phyloP scores from a whole-genome alignment of 805 yeast species.

The Candida quercuum region DNA sequence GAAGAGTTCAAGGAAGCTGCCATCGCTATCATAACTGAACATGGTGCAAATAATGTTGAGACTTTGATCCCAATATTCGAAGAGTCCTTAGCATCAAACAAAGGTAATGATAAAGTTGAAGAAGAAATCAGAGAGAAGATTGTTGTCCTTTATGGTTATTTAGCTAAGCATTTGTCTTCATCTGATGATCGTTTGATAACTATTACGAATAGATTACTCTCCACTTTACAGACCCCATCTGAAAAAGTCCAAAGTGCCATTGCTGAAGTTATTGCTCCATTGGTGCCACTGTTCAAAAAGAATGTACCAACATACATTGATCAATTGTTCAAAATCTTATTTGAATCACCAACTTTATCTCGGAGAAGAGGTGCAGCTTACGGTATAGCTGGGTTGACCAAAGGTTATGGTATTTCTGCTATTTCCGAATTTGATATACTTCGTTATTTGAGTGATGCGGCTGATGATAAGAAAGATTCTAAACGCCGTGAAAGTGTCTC shows the following conservation, averaged over 20 bases:
- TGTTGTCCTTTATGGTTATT: conserved; percentile 83
- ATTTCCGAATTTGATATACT: conserved; percentile 73
- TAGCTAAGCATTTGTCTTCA: conserved; percentile 75
- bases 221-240: conserved; percentile 80
- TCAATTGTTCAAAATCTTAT: conserved; percentile 51
- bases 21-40: conserved; percentile 55
- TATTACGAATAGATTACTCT: conserved; percentile 64
- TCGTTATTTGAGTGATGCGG: conserved; percentile 69
- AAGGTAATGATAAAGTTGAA: conserved; percentile 42
- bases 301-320: conserved; percentile 53
- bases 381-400: conserved; percentile 90
- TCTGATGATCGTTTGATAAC: conserved; percentile 60
- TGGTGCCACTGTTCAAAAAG: conserved; percentile 53
- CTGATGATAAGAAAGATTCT: conserved; percentile 79
- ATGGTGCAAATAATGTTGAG: conserved; percentile 68
- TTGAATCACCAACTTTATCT: conserved; percentile 39
- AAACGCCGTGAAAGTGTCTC: conserved; percentile 83
- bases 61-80: conserved; percentile 79
- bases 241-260: conserved; percentile 88
- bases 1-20: conserved; percentile 91
- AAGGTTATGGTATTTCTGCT: conserved; percentile 82
- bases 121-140: conserved; percentile 72
- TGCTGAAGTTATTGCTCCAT: conserved; percentile 79
- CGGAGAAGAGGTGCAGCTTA: conserved; percentile 89
- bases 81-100: conserved; percentile 44